These are phyloP conservation scores for Candida rishiriensis DNA, from an alignment of 805 yeast species.

Conservation along the genomic window DNA sequence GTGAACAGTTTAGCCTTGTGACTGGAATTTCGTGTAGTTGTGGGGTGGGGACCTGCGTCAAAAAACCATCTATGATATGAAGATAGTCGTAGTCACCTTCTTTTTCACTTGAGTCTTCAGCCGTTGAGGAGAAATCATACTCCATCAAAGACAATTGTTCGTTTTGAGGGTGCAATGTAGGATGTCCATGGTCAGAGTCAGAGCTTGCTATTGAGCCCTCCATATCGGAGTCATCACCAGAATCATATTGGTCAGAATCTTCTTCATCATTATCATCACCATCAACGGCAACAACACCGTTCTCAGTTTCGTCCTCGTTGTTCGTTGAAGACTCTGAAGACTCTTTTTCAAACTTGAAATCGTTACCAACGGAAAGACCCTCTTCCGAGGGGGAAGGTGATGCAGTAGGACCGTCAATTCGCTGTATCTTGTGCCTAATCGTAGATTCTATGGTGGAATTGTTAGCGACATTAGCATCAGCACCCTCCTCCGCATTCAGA, in stretches of 20 bases:
- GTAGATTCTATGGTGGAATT: not conserved
- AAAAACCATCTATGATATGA: slow-evolving; percentile 3
- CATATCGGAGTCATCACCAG: not conserved
- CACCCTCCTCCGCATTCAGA: no score
- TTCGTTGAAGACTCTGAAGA: no score
- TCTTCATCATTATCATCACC: slow-evolving; percentile 1
- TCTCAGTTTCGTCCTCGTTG: slow-evolving; percentile 1
- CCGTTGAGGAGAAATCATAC: slow-evolving; percentile 1
- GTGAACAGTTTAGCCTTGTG: slow-evolving; percentile 40
- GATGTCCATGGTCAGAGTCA: not conserved
- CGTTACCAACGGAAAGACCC: slow-evolving; percentile 9
- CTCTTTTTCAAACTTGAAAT: slow-evolving; percentile 3
- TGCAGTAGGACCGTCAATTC: no score
- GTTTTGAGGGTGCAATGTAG: not conserved
- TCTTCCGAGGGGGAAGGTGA: slow-evolving; percentile 2
- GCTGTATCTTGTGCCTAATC: no score
- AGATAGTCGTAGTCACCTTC: slow-evolving; percentile 4
- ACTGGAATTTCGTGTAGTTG: slow-evolving; percentile 19
- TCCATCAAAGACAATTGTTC: slow-evolving; percentile 10
- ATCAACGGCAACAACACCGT: slow-evolving; percentile 3
- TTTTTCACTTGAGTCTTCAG: not conserved
- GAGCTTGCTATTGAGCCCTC: not conserved
- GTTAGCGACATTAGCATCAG: not conserved
- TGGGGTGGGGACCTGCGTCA: slow-evolving; percentile 15
- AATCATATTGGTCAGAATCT: no score